Evolutionary conservation across 257 asterid genomes (phyloP), one percentile per base, ranked within the genome.

Genomic region (Anisodus acutangulus): DNA sequence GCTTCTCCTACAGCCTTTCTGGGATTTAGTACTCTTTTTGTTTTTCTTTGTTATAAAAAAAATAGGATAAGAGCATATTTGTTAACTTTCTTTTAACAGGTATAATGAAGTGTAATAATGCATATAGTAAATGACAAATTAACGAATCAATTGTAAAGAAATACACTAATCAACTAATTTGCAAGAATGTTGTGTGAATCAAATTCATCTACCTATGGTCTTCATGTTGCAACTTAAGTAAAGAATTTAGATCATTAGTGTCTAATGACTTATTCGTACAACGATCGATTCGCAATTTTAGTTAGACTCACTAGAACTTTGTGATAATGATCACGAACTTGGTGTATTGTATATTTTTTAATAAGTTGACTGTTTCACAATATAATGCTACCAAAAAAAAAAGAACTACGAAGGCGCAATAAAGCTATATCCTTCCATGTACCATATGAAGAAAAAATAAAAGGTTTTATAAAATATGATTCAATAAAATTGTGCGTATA

Each of bases 21-120:
- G 53, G 85, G 85, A 84, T 84, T 87, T 83, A 72, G 78, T 64
- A 55, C 15, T 26, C 16, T 45, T 82, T 74, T n/a, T 55, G 37
- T 45, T 10, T 54, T 37, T 66, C 41, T 79, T 47, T 60, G 62
- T 85, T 72, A 79, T 64, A 31, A 45, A 64, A 82, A n/a, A 81
- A 39, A 15, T 35, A 8, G 62, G 81, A 76, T 76, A 76, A 22
- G 16, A 47, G 53, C 6, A 47, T 47, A n/a, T 72, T 72, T 5
- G 41, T 47, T 47, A 74, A 70, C 79, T 74, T 49, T 58, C 17
- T 51, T 49, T 49, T 19, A 0, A 5, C 9, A 2, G 17, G 6
- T n/a, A 72, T n/a, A 76, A 51, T 51, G 63, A 49, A 76, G 47
- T 35, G 63, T 13, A 37, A 67, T 72, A 47, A 64, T 54, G 80